Evolutionary conservation across 768 basidiomycete species (phyloP).

Genomic region (Tylopilus sp.): DNA sequence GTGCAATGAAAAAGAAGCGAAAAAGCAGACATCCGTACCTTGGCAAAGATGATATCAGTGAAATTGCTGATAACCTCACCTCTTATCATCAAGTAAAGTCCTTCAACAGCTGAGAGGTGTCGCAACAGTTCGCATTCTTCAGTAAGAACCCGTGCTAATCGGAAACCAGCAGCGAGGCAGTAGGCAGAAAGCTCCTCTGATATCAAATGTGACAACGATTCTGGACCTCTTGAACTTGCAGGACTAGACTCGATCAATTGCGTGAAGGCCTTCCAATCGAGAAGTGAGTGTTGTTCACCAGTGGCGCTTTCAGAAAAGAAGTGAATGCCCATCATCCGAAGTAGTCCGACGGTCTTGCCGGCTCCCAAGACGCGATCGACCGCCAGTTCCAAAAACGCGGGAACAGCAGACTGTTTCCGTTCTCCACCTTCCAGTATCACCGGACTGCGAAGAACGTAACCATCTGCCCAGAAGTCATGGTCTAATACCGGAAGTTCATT

Average conservation of each 20-base stretch:
- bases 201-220: constrained; percentile 58
- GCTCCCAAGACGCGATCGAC: constrained; percentile 58
- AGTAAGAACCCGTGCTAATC: constrained; percentile 54
- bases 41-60: constrained; percentile 67
- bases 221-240: constrained; percentile 47
- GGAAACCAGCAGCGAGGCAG: constrained; percentile 49
- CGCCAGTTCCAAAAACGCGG: constrained; percentile 59
- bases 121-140: constrained; percentile 64
- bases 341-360: constrained; percentile 75
- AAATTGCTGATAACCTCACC: constrained; percentile 80
- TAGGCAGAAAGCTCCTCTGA: constrained; percentile 59
- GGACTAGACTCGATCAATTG: constrained; percentile 35
- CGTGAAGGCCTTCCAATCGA: constrained; percentile 42
- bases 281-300: constrained; percentile 28
- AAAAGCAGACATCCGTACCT: constrained; percentile 41
- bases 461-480: constrained; percentile 78
- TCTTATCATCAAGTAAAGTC: constrained; percentile 68
- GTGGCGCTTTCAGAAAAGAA: constrained; percentile 13
- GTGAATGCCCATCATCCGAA: constrained; percentile 49
- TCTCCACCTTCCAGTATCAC: constrained; percentile 24
- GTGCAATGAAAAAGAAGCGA: not conserved
- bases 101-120: constrained; percentile 64
- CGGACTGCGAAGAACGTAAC: constrained; percentile 54
- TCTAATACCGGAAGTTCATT: constrained; percentile 62
- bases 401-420: constrained; percentile 36